Conservation (phyloP, 208 protist species). For the Zelonia costaricensis region DNA sequence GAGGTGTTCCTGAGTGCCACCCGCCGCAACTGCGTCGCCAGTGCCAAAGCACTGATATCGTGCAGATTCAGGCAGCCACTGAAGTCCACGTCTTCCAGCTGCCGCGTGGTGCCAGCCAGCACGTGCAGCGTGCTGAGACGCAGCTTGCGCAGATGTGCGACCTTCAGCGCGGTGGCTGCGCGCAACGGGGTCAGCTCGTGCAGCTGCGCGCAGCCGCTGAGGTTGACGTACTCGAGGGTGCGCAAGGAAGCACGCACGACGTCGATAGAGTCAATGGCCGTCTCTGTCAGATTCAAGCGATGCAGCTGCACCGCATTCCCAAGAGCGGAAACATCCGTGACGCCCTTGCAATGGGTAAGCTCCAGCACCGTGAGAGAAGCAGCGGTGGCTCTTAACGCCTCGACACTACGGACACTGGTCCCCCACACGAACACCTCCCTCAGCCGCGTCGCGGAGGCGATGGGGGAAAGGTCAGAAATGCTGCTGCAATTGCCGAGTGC, state of each 20-base stretch:
- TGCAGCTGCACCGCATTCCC: not conserved
- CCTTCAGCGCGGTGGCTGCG: constrained; percentile 1
- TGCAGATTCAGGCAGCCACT: constrained; percentile 12
- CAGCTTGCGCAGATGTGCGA: not conserved
- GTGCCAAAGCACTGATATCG: constrained; percentile 3
- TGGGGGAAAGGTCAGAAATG: not conserved
- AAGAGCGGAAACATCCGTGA: constrained; percentile 5
- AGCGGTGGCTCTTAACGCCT: not conserved
- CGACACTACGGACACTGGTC: not conserved
- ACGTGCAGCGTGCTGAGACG: not conserved
- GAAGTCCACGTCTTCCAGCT: constrained; percentile 4
- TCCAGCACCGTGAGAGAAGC: not conserved
- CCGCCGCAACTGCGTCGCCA: not conserved
- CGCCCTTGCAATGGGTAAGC: constrained; percentile 1
- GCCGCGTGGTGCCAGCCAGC: not conserved
- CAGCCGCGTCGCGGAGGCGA: not conserved
- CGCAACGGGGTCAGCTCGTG: constrained; percentile 1
- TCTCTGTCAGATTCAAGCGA: constrained; percentile 3
- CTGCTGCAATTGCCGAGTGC: not conserved
- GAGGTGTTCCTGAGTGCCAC: constrained; percentile 5
- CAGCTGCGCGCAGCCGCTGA: constrained; percentile 1
- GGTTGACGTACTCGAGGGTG: constrained; percentile 5
- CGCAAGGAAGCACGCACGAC: not conserved
- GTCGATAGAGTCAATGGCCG: constrained; percentile 2
- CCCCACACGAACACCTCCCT: constrained; percentile 13